These are phyloP conservation scores for Plantago coronopus DNA, from an alignment of 305 asterid genomes.

Conservation along the genomic window DNA sequence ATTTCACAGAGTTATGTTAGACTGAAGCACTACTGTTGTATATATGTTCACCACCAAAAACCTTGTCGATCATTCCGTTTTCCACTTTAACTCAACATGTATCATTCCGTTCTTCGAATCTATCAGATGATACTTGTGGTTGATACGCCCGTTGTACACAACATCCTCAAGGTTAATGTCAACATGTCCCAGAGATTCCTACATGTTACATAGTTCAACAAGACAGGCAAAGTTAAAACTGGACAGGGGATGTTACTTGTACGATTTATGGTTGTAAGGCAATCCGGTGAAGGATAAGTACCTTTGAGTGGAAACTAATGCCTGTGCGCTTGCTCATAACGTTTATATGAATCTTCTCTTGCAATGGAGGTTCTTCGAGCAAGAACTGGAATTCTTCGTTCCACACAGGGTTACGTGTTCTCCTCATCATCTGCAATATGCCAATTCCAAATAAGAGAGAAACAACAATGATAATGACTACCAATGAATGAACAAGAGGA, in stretches of 20 bases:
- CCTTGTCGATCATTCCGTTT: conserved; percentile 36
- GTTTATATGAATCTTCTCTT: conserved; percentile 61
- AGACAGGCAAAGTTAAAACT: too few relatives aligned
- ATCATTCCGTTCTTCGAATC: conserved; percentile 78
- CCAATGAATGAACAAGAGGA: background rate
- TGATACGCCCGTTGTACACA: conserved; percentile 76
- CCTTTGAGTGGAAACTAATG: conserved; percentile 64
- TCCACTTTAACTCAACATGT: conserved; percentile 81
- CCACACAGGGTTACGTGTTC: conserved; percentile 74
- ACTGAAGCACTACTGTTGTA: background rate
- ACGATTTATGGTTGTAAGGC: too few relatives aligned
- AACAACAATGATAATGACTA: background rate
- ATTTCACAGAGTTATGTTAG: too few relatives aligned
- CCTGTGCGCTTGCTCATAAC: conserved; percentile 70
- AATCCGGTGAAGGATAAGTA: conserved; percentile 5
- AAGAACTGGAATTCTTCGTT: conserved; percentile 84
- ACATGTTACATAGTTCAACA: background rate
- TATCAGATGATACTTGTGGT: conserved; percentile 71
- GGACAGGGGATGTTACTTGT: too few relatives aligned
- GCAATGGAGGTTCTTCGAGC: conserved; percentile 79
- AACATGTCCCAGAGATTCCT: conserved; percentile 83
- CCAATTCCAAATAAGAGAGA: too few relatives aligned
- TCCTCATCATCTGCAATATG: conserved; percentile 46
- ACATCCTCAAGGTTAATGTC: conserved; percentile 71
- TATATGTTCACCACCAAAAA: background rate